A percentile compares a stretch with the other conserved stretches of the same genome.
phyloP scores from a whole-genome alignment of 2,329 filamentous ascomycete genomes.

The Exophiala dermatitidis region DNA sequence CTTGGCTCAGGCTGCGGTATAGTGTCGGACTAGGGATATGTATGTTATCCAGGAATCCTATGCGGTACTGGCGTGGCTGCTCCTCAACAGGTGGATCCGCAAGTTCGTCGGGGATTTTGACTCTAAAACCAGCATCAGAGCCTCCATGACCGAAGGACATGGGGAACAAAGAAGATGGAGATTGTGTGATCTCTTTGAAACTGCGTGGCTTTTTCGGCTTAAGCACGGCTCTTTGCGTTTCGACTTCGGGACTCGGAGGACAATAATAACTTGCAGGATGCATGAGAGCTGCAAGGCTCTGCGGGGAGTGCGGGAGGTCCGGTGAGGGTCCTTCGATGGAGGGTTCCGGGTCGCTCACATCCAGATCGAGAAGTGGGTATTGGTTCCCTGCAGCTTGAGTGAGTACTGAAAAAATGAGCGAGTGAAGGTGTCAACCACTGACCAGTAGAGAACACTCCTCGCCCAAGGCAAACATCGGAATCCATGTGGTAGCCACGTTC shows the following conservation, averaged over 20 bases:
- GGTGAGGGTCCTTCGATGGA: not conserved
- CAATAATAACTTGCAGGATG: not conserved
- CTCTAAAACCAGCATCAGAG: not conserved
- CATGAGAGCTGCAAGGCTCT: not conserved
- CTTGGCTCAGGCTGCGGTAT: conserved; percentile 11
- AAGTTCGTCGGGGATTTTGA: not conserved
- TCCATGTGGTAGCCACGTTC: conserved; percentile 16
- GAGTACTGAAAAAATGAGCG: not conserved
- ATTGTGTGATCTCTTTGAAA: not conserved
- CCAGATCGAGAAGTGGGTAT: conserved; percentile 7
- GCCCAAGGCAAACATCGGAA: conserved; percentile 13
- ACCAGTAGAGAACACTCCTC: not conserved
- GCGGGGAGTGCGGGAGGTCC: not conserved
- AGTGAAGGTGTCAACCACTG: not conserved
- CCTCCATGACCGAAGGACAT: not conserved
- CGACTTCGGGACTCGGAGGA: not conserved
- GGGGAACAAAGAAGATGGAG: not conserved
- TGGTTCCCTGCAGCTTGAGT: conserved; percentile 2
- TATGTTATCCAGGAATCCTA: conserved; percentile 5
- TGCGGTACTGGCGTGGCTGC: not conserved
- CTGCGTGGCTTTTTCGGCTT: not conserved
- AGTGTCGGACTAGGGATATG: conserved; percentile 23
- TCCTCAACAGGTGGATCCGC: not conserved
- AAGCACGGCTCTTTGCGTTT: not conserved
- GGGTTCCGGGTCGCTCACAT: not conserved